Base-by-base conservation (phyloP, 352 stramenopile genomes). In the Globisporangium iwayamae region DNA sequence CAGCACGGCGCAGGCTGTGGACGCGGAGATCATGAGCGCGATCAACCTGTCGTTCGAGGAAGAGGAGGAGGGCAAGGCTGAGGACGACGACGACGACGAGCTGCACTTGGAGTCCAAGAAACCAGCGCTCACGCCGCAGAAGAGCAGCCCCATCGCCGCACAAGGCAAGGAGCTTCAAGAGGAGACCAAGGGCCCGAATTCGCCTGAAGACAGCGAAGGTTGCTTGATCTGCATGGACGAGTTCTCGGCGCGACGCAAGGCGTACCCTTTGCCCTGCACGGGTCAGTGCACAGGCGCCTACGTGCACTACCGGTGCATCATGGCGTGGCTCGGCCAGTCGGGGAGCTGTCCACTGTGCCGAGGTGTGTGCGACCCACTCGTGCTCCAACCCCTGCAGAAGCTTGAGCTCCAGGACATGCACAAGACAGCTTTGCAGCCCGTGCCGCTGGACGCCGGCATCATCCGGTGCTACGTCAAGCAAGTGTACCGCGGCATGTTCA, bases 211-310 rank as follows among this genome's bases (percentile, higher is more conserved):
- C 34, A 69, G 60, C 13, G 73, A 81, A 47, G 82, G 83, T 11
- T 94, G 87, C 66, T 62, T 96, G 5, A 96, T 96, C 56, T 96
- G 87, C 58, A 96, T 96, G 87, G 87, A 96, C 67, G 85, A 96
- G 69, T 96, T 96, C 78, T 91, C 85, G 45, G 83, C 81, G 18
- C 71, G 85, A 52, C 79, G 87, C 18, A 92, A 92, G 63, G 84
- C 87, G 22, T 96, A 96, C 46, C 87, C 87, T n/a, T 63, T 96
- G 34, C 87, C 87, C 2, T 96, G 87, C 43, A 85, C 83, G 3
- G 84, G 85, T 8, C 74, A 86, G 38, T 94, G 85, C 58, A 93
- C 83, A 0, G 87, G 87, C 32, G 87, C 85, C 6, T 90, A 66
- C 43, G 87, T 96, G 60, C 87, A 96, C 71, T 96, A 96, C 60